Percentiles rank a stretch among this genome's conserved stretches.
These are phyloP conservation scores for Termitomyces sp. DNA, from an alignment of 768 basidiomycete genomes.

Conservation along the genomic window DNA sequence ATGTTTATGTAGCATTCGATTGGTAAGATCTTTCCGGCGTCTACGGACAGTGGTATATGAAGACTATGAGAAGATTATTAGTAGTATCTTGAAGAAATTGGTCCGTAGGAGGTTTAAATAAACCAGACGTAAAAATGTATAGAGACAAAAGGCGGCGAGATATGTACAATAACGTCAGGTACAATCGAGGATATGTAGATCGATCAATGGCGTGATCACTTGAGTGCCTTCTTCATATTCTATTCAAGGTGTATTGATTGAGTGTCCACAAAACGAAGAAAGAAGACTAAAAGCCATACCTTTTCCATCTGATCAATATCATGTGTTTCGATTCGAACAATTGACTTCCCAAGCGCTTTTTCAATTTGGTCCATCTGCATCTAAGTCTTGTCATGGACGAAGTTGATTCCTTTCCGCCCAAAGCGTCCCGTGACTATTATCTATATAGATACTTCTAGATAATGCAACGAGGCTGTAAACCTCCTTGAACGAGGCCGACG, in stretches of 20 bases:
- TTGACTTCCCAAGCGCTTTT: conserved; percentile 69
- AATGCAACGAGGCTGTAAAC: too few relatives aligned
- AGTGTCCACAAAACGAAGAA: too few relatives aligned
- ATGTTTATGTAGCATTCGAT: too few relatives aligned
- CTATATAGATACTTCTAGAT: too few relatives aligned
- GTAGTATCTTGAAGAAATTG: too few relatives aligned
- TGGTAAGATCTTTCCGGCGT: too few relatives aligned
- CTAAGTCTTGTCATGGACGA: conserved; percentile 93
- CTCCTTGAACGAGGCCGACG: conserved; percentile 67
- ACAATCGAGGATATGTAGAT: neutral
- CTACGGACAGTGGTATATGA: too few relatives aligned
- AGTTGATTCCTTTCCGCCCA: conserved; percentile 96
- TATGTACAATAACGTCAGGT: neutral
- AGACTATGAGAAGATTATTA: too few relatives aligned
- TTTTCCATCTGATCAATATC: conserved; percentile 95
- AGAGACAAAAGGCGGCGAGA: too few relatives aligned
- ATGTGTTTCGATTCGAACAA: conserved; percentile 82
- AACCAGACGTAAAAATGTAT: too few relatives aligned
- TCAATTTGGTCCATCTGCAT: conserved; percentile 89
- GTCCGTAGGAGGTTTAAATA: too few relatives aligned
- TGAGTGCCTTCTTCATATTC: conserved; percentile 83
- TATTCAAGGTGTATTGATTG: too few relatives aligned
- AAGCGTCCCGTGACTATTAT: conserved; percentile 99
- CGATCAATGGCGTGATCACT: conserved; percentile 41
- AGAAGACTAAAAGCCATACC: conserved; percentile 37